Conservation (phyloP, 257 asterid genomes). For the Salvia rosmarinus region DNA sequence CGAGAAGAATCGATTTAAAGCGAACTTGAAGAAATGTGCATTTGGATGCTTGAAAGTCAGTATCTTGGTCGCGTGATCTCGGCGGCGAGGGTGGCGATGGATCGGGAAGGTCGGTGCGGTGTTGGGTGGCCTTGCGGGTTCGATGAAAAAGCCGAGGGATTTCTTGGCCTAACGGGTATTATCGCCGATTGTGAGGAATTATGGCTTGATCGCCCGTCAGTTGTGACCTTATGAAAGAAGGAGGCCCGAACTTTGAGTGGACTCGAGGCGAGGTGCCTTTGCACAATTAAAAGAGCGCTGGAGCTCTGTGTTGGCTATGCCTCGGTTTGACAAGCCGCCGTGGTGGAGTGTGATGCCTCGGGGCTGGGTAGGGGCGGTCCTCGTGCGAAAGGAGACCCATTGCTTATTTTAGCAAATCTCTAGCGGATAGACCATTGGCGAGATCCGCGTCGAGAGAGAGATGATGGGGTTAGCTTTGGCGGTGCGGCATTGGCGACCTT, state of each 20-base stretch:
- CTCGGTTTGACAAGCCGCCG: too few species aligned
- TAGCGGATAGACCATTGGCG: too few species aligned
- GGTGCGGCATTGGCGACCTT: too few species aligned
- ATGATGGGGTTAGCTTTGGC: too few species aligned
- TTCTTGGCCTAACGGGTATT: background rate
- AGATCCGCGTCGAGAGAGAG: background rate
- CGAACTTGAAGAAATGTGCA: background rate
- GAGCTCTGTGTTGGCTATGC: too few species aligned
- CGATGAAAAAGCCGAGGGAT: background rate
- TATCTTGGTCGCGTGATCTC: background rate
- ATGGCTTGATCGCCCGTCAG: background rate
- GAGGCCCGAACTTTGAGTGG: background rate
- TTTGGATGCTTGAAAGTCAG: background rate
- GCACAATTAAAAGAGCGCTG: too few species aligned
- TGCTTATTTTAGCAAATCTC: too few species aligned
- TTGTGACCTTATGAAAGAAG: background rate
- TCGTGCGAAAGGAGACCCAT: too few species aligned
- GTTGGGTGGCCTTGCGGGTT: background rate
- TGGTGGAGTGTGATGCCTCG: too few species aligned
- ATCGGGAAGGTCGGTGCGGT: background rate
- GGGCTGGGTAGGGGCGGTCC: too few species aligned
- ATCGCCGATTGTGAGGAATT: background rate
- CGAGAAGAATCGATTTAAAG: too few species aligned
- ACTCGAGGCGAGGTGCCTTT: background rate
- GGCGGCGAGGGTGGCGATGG: background rate